Conservation (phyloP, 495 filamentous ascomycete genomes). For the Cudoniella acicularis region DNA sequence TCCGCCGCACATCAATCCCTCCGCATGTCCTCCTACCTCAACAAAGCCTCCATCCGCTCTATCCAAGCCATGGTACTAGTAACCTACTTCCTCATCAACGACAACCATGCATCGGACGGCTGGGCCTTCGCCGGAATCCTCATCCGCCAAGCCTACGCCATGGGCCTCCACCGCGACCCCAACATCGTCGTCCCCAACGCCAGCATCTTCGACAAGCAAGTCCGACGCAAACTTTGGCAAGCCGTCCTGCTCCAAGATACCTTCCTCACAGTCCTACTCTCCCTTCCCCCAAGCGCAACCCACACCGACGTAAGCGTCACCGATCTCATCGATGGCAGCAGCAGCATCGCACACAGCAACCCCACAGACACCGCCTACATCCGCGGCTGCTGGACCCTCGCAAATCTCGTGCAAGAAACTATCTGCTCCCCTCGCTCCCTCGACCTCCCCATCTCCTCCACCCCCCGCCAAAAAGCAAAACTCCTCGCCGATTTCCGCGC, state of each 20-base stretch:
- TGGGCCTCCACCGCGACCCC: slow-evolving; percentile 72
- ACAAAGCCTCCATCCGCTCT: slow-evolving; percentile 58
- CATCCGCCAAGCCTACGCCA: slow-evolving; percentile 68
- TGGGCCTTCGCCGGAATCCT: slow-evolving; percentile 72
- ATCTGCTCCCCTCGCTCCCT: slow-evolving; percentile 65
- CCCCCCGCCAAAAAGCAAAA: slow-evolving; percentile 53
- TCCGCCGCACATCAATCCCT: slow-evolving; percentile 69
- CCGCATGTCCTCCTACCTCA: slow-evolving; percentile 64
- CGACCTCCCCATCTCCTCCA: slow-evolving; percentile 57
- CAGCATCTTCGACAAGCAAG: slow-evolving; percentile 60
- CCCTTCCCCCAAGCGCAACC: slow-evolving; percentile 65
- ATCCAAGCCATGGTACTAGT: slow-evolving; percentile 73
- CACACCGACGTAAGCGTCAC: slow-evolving; percentile 69
- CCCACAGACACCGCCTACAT: slow-evolving; percentile 62
- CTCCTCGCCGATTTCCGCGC: slow-evolving; percentile 58
- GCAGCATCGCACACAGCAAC: slow-evolving; percentile 42
- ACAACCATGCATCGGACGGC: slow-evolving; percentile 70
- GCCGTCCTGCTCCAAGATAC: slow-evolving; percentile 72
- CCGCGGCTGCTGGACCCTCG: slow-evolving; percentile 67
- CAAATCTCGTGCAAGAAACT: slow-evolving; percentile 65
- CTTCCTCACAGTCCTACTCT: slow-evolving; percentile 70
- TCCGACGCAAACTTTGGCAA: slow-evolving; percentile 70
- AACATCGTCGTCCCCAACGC: slow-evolving; percentile 61
- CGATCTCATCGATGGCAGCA: slow-evolving; percentile 51
- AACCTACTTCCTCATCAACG: slow-evolving; percentile 74